These are phyloP conservation scores for Chalaropsis thielavioides DNA, from an alignment of 2,329 filamentous ascomycete species.

Conservation along the genomic window DNA sequence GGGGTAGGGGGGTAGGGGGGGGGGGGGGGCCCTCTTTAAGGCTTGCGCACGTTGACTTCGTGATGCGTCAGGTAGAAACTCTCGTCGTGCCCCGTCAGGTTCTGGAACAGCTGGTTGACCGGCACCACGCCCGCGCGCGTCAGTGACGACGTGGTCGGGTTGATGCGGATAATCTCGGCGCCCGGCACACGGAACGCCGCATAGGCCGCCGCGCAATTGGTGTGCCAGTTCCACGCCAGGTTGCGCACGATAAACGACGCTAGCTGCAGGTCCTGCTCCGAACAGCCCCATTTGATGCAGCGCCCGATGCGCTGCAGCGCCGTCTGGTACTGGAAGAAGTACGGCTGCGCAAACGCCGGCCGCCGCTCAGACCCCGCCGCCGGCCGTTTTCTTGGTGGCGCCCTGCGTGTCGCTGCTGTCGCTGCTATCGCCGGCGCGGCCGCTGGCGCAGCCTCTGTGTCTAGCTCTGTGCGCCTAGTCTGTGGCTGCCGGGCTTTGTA, in stretches of 20 bases:
- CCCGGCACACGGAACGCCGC: conserved; percentile 9
- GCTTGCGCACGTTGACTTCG: conserved; percentile 10
- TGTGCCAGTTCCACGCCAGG: conserved; percentile 12
- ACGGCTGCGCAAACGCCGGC: conserved; percentile 4
- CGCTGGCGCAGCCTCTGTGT: background rate
- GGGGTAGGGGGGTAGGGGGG: too few species aligned
- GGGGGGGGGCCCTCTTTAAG: background rate
- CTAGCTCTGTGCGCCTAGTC: background rate
- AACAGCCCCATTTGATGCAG: conserved; percentile 16
- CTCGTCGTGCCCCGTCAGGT: conserved; percentile 4
- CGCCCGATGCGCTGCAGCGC: conserved; percentile 10
- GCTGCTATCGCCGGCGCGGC: too few species aligned
- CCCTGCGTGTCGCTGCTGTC: background rate
- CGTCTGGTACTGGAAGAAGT: conserved; percentile 14
- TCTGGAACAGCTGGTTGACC: conserved; percentile 6
- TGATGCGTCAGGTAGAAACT: conserved; percentile 3
- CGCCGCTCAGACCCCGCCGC: background rate
- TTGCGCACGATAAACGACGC: conserved; percentile 31
- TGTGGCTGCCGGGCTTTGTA: background rate
- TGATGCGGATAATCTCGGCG: background rate
- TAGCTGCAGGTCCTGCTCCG: conserved; percentile 9
- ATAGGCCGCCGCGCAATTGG: conserved; percentile 1
- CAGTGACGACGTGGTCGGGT: conserved; percentile 8
- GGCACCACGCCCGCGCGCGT: conserved; percentile 4
- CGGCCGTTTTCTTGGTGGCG: too few species aligned